phyloP scores from a whole-genome alignment of 176 grass and related monocot species.

The Oryza australiensis region DNA sequence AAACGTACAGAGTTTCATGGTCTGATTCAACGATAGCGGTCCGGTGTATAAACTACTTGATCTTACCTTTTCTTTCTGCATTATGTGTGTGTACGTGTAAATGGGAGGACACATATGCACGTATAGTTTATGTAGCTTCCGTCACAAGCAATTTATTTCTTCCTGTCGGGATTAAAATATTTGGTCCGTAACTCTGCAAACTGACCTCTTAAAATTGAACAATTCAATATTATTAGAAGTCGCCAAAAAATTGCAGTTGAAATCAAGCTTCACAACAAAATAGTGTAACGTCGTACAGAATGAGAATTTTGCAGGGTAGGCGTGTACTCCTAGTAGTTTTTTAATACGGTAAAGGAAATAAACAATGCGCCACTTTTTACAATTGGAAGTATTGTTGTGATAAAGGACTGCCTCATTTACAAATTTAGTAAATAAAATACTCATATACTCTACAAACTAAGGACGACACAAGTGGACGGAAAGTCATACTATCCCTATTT shows the following conservation, averaged over 20 bases:
- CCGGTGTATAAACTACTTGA: not conserved
- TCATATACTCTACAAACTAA: not conserved
- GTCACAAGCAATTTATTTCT: not conserved
- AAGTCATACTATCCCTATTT: not conserved
- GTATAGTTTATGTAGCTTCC: not conserved
- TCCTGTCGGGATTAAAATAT: not conserved
- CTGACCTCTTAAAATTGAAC: not conserved
- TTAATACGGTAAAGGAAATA: not conserved
- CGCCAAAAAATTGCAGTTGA: not conserved
- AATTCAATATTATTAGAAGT: not conserved
- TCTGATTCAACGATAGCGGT: not conserved
- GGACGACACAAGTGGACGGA: not conserved
- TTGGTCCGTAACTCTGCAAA: not conserved
- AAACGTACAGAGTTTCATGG: not conserved
- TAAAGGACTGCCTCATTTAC: not conserved
- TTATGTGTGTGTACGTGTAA: not conserved
- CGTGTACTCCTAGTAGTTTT: not conserved
- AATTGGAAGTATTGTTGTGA: not conserved
- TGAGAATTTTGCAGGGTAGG: not conserved
- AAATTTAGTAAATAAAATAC: not conserved
- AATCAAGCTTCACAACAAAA: not conserved
- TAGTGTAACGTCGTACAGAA: not conserved
- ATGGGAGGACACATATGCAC: constrained; percentile 11
- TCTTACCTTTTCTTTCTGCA: not conserved
- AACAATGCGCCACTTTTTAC: not conserved